Evolutionary conservation across 2,329 filamentous ascomycete genomes (phyloP), one percentile per base, ranked within the genome.

Genomic region (Fusarium abutilonis): DNA sequence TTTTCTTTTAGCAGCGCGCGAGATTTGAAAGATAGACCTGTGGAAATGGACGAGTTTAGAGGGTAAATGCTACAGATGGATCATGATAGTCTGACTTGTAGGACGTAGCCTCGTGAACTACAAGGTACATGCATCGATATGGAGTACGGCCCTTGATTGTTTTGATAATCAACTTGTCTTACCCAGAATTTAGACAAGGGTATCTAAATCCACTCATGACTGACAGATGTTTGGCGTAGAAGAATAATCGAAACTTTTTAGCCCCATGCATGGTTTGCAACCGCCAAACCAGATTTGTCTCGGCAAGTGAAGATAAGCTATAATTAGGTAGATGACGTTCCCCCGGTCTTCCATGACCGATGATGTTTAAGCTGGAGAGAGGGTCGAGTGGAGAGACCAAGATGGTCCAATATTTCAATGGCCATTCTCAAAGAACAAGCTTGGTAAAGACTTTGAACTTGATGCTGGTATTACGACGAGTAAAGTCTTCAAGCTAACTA

Each of bases 1-100:
- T 44, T 57, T 45, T 26, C 23, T 26, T 26, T 50, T 21, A 38
- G 43, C 44, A 50, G 43, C 55, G 60, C 42, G 47, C 50, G 44
- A 40, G 23, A 54, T 59, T 41, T 65, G 47, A 54, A 36, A 36
- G 36, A 63, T 65, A 65, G 61, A 65, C 41, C 17, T 41, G 36
- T 21, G 42, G 14, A 31, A 15, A 42, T 38, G 39, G 36, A 42
- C 14, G 19, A 49, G 46, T 51, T 28, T 53, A 63, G 47, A 63
- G 36, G 35, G 11, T 40, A 59, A 46, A 42, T 63, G 41, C 13
- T n/a, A 46, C 47, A 46, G 14, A 39, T 53, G 31, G 46, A 23
- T 36, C 9, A 39, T 21, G 14, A 29, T 14, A 15, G 32, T 23
- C 19, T 15, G 34, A 29, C 19, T 48, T 15, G 10, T 28, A 29